phyloP scores from a whole-genome alignment of 2,329 filamentous ascomycete species.

The Teratosphaeria epicoccoides region DNA sequence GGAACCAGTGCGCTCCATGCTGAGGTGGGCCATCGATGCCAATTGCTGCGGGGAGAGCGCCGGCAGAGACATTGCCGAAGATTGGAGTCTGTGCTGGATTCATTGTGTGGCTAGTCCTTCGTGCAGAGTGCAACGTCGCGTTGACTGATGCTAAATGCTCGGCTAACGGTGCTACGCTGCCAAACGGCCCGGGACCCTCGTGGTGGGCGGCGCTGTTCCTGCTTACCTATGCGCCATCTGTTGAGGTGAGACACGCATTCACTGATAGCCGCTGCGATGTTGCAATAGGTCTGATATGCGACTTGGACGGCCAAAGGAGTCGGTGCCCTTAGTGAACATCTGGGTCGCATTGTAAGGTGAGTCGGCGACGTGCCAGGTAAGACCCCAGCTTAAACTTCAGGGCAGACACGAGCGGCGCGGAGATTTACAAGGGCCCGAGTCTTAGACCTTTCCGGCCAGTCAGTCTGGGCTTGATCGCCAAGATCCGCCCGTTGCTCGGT shows the following conservation, averaged over 20 bases:
- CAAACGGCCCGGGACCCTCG: background rate
- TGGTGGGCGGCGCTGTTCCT: background rate
- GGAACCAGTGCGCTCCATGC: conserved; percentile 3
- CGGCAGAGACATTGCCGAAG: background rate
- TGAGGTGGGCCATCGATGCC: background rate
- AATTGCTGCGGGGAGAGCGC: background rate
- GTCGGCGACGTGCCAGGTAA: background rate
- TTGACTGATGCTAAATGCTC: background rate
- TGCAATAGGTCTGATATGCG: background rate
- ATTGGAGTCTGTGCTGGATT: background rate
- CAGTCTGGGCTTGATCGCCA: no score
- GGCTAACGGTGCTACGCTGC: background rate
- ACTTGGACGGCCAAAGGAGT: no score
- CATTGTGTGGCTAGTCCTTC: background rate
- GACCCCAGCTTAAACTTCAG: background rate
- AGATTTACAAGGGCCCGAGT: no score
- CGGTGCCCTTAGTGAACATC: background rate
- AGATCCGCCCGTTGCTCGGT: no score
- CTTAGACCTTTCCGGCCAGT: no score
- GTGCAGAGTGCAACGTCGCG: background rate
- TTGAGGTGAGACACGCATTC: background rate
- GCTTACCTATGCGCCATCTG: background rate
- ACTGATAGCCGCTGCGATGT: background rate
- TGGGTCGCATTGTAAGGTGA: background rate
- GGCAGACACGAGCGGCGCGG: no score